Evolutionary conservation across 495 filamentous ascomycete genomes (phyloP).

Genomic region (Hypoxylon rickii): DNA sequence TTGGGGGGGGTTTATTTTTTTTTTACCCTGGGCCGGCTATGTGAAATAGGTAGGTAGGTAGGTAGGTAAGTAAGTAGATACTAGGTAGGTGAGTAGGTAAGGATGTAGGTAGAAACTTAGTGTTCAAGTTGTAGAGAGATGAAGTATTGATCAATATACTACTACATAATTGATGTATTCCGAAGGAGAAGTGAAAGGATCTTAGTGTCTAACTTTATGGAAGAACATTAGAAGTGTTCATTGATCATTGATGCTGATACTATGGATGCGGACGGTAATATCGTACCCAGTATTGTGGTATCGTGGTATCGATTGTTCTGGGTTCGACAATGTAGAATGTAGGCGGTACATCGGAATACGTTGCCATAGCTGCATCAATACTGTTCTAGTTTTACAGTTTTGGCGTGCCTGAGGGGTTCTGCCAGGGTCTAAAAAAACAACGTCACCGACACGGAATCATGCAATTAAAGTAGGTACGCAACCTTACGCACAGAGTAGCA

Average conservation of each 20-base stretch:
- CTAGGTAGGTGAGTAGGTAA: neutral
- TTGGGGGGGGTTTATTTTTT: too few relatives aligned
- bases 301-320: too few relatives aligned
- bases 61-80: neutral
- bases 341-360: conserved; percentile 13
- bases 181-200: too few relatives aligned
- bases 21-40: neutral
- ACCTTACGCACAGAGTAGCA: neutral
- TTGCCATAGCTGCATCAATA: neutral
- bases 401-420: conserved; percentile 26
- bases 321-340: neutral
- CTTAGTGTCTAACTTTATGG: too few relatives aligned
- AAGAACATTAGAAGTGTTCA: too few relatives aligned
- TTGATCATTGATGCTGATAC: too few relatives aligned
- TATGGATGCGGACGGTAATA: too few relatives aligned
- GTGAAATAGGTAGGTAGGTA: neutral
- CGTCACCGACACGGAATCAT: conserved; percentile 25
- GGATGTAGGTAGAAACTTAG: conserved; percentile 3
- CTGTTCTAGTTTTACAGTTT: too few relatives aligned
- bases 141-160: too few relatives aligned
- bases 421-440: conserved; percentile 29
- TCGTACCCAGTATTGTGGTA: too few relatives aligned
- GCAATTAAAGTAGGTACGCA: conserved; percentile 2
- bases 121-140: too few relatives aligned
- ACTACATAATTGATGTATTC: too few relatives aligned